Conservation (phyloP, 331 rosid species). For the Stylosanthes scabra region DNA sequence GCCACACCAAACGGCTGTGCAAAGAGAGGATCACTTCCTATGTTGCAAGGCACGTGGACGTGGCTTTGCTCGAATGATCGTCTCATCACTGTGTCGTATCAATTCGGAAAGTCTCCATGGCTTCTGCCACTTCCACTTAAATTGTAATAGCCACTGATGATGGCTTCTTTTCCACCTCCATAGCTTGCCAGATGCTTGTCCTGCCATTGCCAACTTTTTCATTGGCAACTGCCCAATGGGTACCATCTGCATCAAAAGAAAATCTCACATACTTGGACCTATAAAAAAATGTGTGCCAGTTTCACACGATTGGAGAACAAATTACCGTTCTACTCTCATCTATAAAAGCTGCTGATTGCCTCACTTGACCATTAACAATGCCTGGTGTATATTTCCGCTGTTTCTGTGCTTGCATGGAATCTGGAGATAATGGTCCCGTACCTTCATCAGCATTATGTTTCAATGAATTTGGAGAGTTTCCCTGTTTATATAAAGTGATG, state of each 20-base stretch:
- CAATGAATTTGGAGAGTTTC: conserved; percentile 67
- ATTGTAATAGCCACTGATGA: conserved; percentile 90
- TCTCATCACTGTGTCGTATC: conserved; percentile 92
- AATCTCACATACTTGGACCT: conserved; percentile 39
- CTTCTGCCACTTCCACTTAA: conserved; percentile 98
- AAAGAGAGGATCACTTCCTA: conserved; percentile 49
- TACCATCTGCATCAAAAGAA: conserved; percentile 72
- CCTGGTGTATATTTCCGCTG: conserved; percentile 93
- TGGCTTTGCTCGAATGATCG: conserved; percentile 76
- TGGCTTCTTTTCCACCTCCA: conserved; percentile 99
- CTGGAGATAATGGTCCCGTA: conserved; percentile 74
- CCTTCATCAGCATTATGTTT: conserved; percentile 69
- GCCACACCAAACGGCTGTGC: conserved; percentile 48
- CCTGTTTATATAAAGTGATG: conserved; percentile 55
- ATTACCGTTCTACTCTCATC: conserved; percentile 80
- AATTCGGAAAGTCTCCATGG: conserved; percentile 94
- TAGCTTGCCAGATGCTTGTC: conserved; percentile 80
- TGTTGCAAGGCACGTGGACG: conserved; percentile 70
- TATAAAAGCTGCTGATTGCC: conserved; percentile 72
- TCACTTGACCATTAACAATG: conserved; percentile 66
- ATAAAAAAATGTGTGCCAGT: conserved; percentile 27
- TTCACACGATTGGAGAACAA: conserved; percentile 31
- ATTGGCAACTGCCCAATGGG: conserved; percentile 80
- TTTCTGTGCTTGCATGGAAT: conserved; percentile 80
- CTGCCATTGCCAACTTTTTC: conserved; percentile 77